Conservation (phyloP, 2,329 filamentous ascomycete genomes). For the Kalmusia sp. region DNA sequence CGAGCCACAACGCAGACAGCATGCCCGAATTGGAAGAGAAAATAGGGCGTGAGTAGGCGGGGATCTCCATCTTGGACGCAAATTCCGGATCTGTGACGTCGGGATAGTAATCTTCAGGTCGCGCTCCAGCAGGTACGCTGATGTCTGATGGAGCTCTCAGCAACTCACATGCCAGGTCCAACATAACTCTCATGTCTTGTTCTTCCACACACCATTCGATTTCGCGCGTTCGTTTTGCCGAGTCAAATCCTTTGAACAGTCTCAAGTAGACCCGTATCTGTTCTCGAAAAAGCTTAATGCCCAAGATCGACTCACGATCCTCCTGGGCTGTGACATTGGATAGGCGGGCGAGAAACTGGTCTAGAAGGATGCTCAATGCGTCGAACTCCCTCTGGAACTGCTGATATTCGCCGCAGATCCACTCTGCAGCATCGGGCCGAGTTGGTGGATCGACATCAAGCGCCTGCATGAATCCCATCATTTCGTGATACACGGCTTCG, state of each 20-base stretch:
- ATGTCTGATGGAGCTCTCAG: conserved; percentile 25
- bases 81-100: conserved; percentile 13
- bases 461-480: conserved; percentile 32
- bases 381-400: conserved; percentile 11
- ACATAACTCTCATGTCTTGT: conserved; percentile 16
- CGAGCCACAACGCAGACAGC: conserved; percentile 33
- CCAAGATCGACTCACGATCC: conserved; percentile 11
- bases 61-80: neutral
- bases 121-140: conserved; percentile 21
- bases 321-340: conserved; percentile 7
- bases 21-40: conserved; percentile 35
- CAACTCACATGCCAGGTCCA: conserved; percentile 22
- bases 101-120: conserved; percentile 19
- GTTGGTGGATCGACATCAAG: conserved; percentile 13
- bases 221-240: neutral
- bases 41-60: conserved; percentile 21
- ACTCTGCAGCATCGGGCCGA: neutral
- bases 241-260: conserved; percentile 11
- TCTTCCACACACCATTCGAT: conserved; percentile 22
- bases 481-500: conserved; percentile 31
- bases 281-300: conserved; percentile 17
- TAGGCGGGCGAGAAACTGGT: conserved; percentile 14
- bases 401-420: neutral
- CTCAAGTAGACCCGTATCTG: conserved; percentile 13
- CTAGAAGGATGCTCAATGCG: conserved; percentile 11